These are phyloP conservation scores for Pythium rhizo-oryzae DNA, from an alignment of 352 stramenopile genomes.

Conservation along the genomic window DNA sequence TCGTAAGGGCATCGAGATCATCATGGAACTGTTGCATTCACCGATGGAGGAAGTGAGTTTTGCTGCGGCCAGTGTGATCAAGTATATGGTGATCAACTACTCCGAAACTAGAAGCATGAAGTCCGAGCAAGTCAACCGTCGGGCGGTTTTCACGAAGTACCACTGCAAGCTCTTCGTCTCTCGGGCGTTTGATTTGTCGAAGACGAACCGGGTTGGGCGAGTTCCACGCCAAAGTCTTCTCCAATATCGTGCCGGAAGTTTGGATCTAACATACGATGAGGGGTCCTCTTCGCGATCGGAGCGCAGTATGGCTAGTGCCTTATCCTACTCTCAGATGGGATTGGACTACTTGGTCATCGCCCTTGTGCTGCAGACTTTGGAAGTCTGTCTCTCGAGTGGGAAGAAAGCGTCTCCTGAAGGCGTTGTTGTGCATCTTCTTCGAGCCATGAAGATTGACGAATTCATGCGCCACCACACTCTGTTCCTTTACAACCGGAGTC, in stretches of 20 bases:
- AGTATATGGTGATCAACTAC: constrained; percentile 92
- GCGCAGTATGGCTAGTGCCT: constrained; percentile 77
- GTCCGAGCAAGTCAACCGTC: constrained; percentile 82
- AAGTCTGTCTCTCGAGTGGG: constrained; percentile 86
- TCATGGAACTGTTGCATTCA: constrained; percentile 88
- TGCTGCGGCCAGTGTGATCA: constrained; percentile 78
- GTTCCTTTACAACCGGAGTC: constrained; percentile 85
- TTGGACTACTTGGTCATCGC: constrained; percentile 82
- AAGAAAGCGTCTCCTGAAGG: constrained; percentile 86
- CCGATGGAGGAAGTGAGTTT: constrained; percentile 87
- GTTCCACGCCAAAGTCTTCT: constrained; percentile 31
- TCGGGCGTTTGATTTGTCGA: constrained; percentile 78
- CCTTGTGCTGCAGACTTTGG: constrained; percentile 78
- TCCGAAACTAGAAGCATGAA: constrained; percentile 87
- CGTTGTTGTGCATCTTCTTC: constrained; percentile 70
- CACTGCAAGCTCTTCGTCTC: constrained; percentile 83
- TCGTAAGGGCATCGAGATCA: constrained; percentile 81
- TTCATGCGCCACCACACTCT: constrained; percentile 87
- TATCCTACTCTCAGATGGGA: constrained; percentile 81
- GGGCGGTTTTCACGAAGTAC: constrained; percentile 85
- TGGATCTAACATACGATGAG: constrained; percentile 26
- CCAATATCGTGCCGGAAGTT: constrained; percentile 30
- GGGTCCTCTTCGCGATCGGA: constrained; percentile 60
- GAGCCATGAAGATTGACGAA: constrained; percentile 84
- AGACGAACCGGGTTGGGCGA: constrained; percentile 71